Percentiles rank a stretch among this genome's conserved stretches.
Conservation (phyloP, 495 filamentous ascomycete genomes). For the Aspergillus kassunensis region DNA sequence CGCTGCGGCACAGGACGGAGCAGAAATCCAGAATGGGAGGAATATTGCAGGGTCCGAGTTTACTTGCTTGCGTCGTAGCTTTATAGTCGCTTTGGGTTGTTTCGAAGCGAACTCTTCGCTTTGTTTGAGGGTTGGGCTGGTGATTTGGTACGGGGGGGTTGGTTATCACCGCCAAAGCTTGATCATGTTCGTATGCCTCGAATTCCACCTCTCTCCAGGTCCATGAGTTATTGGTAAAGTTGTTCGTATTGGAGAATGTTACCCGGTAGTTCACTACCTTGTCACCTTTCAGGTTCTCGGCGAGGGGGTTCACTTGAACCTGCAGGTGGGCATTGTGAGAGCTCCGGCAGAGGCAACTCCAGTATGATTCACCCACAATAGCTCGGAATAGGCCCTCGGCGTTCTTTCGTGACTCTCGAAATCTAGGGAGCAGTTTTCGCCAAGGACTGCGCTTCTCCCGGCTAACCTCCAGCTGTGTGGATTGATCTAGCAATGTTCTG, state of each 20-base stretch:
- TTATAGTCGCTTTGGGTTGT: too few relatives aligned
- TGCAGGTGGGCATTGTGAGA: background rate
- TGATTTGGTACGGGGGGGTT: too few relatives aligned
- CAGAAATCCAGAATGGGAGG: conserved; percentile 11
- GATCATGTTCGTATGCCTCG: conserved; percentile 14
- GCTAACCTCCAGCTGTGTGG: background rate
- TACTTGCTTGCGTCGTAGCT: too few relatives aligned
- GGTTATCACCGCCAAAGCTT: too few relatives aligned
- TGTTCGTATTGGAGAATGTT: too few relatives aligned
- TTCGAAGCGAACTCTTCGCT: background rate
- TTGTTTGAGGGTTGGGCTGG: too few relatives aligned
- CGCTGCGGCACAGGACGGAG: background rate
- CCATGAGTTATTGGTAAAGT: background rate
- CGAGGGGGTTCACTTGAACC: background rate
- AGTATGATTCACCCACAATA: background rate
- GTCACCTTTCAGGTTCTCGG: too few relatives aligned
- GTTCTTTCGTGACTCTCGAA: conserved; percentile 5
- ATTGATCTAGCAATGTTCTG: conserved; percentile 14
- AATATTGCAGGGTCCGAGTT: background rate
- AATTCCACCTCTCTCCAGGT: conserved; percentile 12
- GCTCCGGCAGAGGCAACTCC: background rate
- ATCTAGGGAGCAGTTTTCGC: conserved; percentile 10
- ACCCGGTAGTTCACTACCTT: background rate
- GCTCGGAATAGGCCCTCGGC: background rate
- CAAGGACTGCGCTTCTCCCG: conserved; percentile 8